Evolutionary conservation across 2,329 filamentous ascomycete species (phyloP), one percentile per base, ranked within the genome.

Genomic region (Aspergillus fumigatus): DNA sequence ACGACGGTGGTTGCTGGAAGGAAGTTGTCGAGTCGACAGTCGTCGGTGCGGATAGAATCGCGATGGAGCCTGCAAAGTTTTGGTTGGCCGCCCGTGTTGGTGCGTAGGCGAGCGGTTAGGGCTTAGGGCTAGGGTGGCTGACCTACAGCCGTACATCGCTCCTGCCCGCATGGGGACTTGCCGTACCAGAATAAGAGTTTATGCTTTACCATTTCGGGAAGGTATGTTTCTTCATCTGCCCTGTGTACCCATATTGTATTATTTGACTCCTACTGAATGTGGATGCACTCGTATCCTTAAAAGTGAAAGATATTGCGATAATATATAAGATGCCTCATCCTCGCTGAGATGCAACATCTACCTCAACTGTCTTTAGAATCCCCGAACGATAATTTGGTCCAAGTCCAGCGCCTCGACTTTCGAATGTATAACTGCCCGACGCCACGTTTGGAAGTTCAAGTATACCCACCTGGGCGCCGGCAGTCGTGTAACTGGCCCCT

Each of bases 51-150:
- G 65, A 62, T 60, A 54, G 62, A 56, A 58, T 61, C 59, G 61
- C 61, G 60, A 60, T 61, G 57, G 57, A 60, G 59, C 59, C 60
- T 61, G 55, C 57, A 51, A 51, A 59, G 65, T 69, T 74, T 73
- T 71, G 70, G 66, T 68, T 64, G 64, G 64, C 60, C 67, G 62
- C 55, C 60, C 55, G 62, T 53, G 50, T 65, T 64, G 55, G 64
- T 71, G 66, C 67, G 67, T 73, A 73, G 63, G 69, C 71, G 72
- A 74, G 66, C 62, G 51, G 50, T 43, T 69, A 74, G 71, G 70
- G 70, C 65, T 72, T 75, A 76, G 74, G 73, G 74, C 65, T 63
- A 65, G 62, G 66, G 67, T 69, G 51, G 58, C 51, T 45, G 47
- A 10, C 3, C 43, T 54, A 43, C 51, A 35, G 14, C 11, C 4